Conservation (phyloP, 225 moss, liverwort and hornwort genomes). For the Physcomitrellopsis africana region DNA sequence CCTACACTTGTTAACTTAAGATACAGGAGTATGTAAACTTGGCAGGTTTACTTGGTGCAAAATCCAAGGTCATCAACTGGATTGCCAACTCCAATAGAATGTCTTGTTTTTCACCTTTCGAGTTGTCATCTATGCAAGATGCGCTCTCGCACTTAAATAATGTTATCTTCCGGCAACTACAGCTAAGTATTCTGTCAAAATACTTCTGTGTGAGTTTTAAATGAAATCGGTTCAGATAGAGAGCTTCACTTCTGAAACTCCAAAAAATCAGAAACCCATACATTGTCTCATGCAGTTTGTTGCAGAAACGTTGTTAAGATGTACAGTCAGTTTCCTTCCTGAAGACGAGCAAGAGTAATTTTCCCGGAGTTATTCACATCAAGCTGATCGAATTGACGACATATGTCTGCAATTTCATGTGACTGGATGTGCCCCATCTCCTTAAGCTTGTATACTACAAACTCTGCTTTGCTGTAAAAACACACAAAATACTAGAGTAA, state of each 20-base stretch:
- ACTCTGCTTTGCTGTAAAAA: constrained; percentile 75
- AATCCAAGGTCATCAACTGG: no score
- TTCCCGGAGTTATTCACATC: constrained; percentile 65
- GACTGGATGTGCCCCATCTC: constrained; percentile 67
- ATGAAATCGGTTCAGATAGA: not conserved
- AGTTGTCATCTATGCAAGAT: no score
- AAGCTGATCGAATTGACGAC: constrained; percentile 67
- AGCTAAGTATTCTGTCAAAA: not conserved
- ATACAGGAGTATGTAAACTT: no score
- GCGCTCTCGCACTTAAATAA: not conserved
- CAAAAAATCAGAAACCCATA: not conserved
- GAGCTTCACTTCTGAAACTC: not conserved
- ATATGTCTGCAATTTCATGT: constrained; percentile 53
- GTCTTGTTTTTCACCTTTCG: no score
- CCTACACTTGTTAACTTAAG: no score
- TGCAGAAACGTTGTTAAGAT: not conserved
- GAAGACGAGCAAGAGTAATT: constrained; percentile 73
- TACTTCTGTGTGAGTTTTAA: not conserved
- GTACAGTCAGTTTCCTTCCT: constrained; percentile 43
- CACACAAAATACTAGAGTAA: not conserved
- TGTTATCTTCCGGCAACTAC: not conserved
- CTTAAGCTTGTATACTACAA: constrained; percentile 79
- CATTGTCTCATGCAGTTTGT: not conserved
- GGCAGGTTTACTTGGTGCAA: no score
- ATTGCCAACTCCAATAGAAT: no score